Conservation (phyloP, 305 asterid species). For the Solanum chacoense region DNA sequence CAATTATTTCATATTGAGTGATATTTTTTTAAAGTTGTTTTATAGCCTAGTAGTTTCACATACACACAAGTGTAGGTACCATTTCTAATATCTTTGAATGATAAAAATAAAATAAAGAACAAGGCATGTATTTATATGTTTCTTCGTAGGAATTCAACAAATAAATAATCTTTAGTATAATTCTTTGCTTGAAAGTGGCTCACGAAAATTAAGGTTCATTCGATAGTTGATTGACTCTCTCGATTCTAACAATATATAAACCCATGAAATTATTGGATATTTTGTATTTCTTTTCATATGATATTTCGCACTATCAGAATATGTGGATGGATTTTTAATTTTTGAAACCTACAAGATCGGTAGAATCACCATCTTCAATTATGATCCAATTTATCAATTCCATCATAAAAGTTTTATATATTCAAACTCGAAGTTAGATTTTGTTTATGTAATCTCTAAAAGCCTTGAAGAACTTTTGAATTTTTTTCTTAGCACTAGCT, state of each 20-base stretch:
- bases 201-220: not conserved
- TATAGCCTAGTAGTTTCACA: not conserved
- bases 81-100: not conserved
- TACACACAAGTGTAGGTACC: not conserved
- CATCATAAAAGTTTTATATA: not conserved
- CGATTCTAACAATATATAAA: not conserved
- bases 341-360: not conserved
- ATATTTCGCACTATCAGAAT: too few species aligned
- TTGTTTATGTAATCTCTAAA: not conserved
- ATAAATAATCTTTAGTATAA: not conserved
- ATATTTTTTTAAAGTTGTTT: too few species aligned
- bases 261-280: not conserved
- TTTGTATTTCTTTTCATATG: too few species aligned
- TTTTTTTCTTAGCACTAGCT: too few species aligned
- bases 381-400: not conserved
- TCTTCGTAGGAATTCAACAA: not conserved
- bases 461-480: too few species aligned
- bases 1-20: not conserved
- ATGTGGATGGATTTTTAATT: not conserved
- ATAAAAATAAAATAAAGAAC: not conserved
- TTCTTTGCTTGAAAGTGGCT: not conserved
- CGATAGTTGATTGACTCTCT: not conserved
- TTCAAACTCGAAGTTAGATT: not conserved
- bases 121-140: too few species aligned
- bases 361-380: not conserved